Evolutionary conservation across 495 filamentous ascomycete genomes (phyloP).

Genomic region (Tuber magnatum): DNA sequence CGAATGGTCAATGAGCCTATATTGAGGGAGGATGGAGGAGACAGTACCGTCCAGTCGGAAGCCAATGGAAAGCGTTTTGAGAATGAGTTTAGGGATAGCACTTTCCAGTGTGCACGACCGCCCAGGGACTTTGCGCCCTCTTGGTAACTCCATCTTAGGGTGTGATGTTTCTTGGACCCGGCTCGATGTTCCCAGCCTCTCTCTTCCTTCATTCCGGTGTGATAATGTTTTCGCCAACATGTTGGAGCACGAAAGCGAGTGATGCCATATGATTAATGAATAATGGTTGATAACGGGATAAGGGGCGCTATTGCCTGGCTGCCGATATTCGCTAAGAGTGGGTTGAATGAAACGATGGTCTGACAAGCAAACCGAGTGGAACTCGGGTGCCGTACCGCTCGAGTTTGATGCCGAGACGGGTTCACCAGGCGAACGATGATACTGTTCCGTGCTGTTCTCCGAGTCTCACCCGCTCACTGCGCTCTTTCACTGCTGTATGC

Average conservation of each 20-base stretch:
- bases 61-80: background rate
- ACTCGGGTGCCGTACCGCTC: background rate
- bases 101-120: background rate
- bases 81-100: background rate
- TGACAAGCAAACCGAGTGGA: background rate
- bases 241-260: background rate
- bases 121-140: background rate
- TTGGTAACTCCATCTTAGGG: background rate
- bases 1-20: background rate
- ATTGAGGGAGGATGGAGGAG: background rate
- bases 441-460: background rate
- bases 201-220: background rate
- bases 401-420: background rate
- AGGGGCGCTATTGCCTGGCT: background rate
- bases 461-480: background rate
- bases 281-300: background rate
- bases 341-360: background rate
- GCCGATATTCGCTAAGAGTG: background rate
- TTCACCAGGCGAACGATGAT: background rate
- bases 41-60: background rate
- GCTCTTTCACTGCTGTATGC: background rate
- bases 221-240: background rate
- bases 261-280: background rate
- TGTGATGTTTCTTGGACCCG: background rate
- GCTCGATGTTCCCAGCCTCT: background rate